Evolutionary conservation across 257 asterid genomes (phyloP).

Genomic region (Forsythia viridissima): DNA sequence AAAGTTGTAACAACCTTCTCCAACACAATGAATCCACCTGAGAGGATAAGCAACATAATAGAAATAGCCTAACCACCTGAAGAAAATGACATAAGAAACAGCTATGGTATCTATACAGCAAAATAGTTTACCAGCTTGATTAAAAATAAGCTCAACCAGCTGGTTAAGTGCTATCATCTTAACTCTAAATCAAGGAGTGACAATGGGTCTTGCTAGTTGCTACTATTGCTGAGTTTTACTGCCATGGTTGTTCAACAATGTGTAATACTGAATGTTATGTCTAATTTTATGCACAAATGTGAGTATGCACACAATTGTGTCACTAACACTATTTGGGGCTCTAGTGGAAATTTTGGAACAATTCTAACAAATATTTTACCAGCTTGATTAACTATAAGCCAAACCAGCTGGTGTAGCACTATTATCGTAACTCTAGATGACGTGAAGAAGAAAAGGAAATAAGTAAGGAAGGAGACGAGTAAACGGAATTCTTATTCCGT

Average conservation of each 20-base stretch:
- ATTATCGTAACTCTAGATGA: neutral
- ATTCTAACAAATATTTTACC: neutral
- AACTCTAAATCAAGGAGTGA: neutral
- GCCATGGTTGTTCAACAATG: neutral
- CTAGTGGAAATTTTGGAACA: neutral
- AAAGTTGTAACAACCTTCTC: neutral
- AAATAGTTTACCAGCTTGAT: neutral
- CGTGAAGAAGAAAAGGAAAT: neutral
- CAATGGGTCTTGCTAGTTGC: neutral
- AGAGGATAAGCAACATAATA: neutral
- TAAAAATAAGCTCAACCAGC: neutral
- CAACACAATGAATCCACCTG: neutral
- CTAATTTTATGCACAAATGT: neutral
- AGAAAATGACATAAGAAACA: neutral
- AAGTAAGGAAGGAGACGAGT: neutral
- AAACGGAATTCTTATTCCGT: neutral
- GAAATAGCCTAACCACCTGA: neutral
- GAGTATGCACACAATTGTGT: neutral
- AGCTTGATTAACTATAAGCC: neutral
- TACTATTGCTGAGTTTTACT: neutral
- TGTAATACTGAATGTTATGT: neutral
- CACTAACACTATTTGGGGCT: neutral
- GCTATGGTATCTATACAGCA: neutral
- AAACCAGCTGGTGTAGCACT: neutral
- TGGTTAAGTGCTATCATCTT: no score